Base-by-base conservation (phyloP, 495 filamentous ascomycete genomes). In the Melanomma pulvis-pyrius region DNA sequence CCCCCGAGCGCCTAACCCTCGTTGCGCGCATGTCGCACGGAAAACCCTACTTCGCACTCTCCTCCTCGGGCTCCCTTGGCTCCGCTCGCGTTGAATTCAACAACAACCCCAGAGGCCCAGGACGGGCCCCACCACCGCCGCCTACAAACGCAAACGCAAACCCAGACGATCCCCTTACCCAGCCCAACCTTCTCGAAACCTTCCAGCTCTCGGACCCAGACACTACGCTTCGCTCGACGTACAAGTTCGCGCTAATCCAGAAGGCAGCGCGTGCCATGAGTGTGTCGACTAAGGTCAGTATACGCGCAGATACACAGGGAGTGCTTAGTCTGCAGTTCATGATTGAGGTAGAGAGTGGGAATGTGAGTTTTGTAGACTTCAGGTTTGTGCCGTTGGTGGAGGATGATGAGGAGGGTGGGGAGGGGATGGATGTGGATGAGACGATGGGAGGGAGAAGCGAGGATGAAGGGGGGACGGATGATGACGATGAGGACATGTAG, bases 311-410 rank as follows among this genome's bases (percentile, higher is more conserved):
- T 79, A 80, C 83, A 12, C 88, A 92, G 75, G 94, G 94, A 0
- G 93, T 98, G 17, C 76, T 98, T 65, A 97, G 91, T 75, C 79
- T 98, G 73, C 94, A 98, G 76, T 96, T 98, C 70, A 96, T 98
- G 92, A 88, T 98, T 34, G 92, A 96, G 74, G 77, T 90, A 15
- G 86, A 88, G 61, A 84, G 85, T 58, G 78, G 76, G 12, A 65
- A 73, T 24, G 80, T 87, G 3, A 88, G 82, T 67, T 93, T 92
- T 79, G 86, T 92, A 34, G 90, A 92, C 76, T 92, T 92, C 68
- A 79, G 89, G 21, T 89, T 92, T 76, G 86, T 92, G 58, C 88
- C 90, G 12, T 82, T 89, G 55, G 73, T 89, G 15, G 79, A 82
- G 29, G 87, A 87, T 26, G 86, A 88, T 46, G 84, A 80, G 13